These are phyloP conservation scores for Medicago lupulina DNA, from an alignment of 306 rosid genomes.

Conservation along the genomic window DNA sequence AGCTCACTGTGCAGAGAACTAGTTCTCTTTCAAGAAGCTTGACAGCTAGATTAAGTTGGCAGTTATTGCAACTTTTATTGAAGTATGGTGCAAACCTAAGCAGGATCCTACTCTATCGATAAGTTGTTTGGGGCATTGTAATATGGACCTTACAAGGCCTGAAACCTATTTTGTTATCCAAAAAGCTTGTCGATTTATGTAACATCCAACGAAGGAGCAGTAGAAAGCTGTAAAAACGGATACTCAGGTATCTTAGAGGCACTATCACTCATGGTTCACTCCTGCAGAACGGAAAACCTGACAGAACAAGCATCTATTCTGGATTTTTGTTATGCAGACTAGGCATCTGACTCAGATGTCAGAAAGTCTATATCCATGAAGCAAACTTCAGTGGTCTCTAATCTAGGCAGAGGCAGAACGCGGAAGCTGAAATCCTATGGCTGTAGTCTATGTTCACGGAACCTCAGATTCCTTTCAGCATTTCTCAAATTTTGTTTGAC, in stretches of 20 bases:
- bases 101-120: not conserved
- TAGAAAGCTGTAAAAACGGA: not conserved
- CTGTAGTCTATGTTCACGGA: not conserved
- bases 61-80: not conserved
- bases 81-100: not conserved
- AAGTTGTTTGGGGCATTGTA: not conserved
- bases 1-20: not conserved
- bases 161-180: not conserved
- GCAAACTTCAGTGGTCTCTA: not conserved
- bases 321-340: not conserved
- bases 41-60: not conserved
- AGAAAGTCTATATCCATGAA: not conserved
- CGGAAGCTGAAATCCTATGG: not conserved
- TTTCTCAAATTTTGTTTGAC: not conserved
- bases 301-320: not conserved
- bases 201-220: not conserved
- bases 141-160: not conserved
- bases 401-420: not conserved
- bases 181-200: not conserved
- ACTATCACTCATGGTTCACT: not conserved
- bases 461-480: not conserved
- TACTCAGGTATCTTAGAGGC: not conserved
- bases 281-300: not conserved
- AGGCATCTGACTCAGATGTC: not conserved
- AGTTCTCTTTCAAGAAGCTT: not conserved